phyloP scores from a whole-genome alignment of 2,329 filamentous ascomycete genomes.

The Paracorniculantispora psalliotae region DNA sequence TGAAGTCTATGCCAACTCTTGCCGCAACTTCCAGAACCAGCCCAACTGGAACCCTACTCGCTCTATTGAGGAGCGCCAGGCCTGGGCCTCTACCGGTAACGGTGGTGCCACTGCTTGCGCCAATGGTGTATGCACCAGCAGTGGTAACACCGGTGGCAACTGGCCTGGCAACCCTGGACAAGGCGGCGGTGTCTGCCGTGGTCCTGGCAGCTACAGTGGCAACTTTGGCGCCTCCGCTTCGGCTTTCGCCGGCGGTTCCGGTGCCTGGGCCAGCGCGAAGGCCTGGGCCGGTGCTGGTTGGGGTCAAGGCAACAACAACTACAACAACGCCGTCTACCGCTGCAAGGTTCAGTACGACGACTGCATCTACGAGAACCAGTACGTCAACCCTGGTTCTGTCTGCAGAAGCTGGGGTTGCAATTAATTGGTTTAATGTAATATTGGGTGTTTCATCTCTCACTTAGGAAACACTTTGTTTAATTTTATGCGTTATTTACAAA shows the following conservation, averaged over 20 bases:
- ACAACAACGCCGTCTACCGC: conserved; percentile 32
- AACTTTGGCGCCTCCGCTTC: conserved; percentile 5
- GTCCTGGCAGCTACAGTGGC: conserved; percentile 12
- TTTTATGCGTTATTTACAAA: not conserved
- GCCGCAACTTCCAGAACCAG: conserved; percentile 30
- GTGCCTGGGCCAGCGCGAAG: conserved; percentile 10
- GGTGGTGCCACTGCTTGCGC: too few relatives aligned
- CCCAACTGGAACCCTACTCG: conserved; percentile 19
- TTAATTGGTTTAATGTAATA: conserved; percentile 16
- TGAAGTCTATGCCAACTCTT: conserved; percentile 45
- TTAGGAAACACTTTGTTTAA: not conserved
- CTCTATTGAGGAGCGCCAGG: not conserved
- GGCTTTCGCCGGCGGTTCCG: not conserved
- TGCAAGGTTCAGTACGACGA: conserved; percentile 47
- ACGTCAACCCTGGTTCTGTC: conserved; percentile 31
- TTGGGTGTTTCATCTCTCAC: not conserved
- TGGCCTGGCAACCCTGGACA: not conserved
- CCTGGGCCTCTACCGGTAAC: not conserved
- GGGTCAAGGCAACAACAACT: conserved; percentile 27
- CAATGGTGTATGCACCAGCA: not conserved
- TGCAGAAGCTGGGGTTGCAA: conserved; percentile 34
- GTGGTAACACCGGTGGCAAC: not conserved
- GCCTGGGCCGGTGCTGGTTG: conserved; percentile 17
- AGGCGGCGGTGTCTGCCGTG: conserved; percentile 2
- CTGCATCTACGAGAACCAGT: conserved; percentile 40